Evolutionary conservation across 371 early-diverging fungal genomes (phyloP).

Genomic region (Gilbertella persicaria): DNA sequence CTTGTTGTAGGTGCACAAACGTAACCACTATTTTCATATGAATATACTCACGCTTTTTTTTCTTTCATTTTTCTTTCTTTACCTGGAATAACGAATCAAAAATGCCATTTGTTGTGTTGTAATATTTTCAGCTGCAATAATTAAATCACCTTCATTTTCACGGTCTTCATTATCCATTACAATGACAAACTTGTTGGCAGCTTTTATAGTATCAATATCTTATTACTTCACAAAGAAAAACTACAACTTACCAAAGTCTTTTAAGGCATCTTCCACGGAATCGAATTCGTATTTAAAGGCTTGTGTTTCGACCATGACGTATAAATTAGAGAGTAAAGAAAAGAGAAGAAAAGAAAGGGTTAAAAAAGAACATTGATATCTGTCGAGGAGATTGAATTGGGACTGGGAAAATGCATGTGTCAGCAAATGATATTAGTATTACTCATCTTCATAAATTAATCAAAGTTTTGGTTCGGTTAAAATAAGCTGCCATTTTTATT

Average conservation of each 20-base stretch:
- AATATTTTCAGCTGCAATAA: conserved; percentile 88
- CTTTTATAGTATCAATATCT: conserved; percentile 7
- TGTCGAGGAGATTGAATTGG: conserved; percentile 1
- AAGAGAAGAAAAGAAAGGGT: not conserved
- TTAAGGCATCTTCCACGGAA: conserved; percentile 73
- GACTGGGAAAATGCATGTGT: conserved; percentile 12
- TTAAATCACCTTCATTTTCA: conserved; percentile 97
- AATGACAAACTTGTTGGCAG: conserved; percentile 79
- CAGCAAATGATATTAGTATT: conserved; percentile 7
- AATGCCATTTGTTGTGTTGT: conserved; percentile 94
- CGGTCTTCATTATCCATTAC: conserved; percentile 96
- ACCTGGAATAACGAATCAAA: conserved; percentile 90
- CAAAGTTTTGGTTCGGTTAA: too few species aligned
- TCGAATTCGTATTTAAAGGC: conserved; percentile 53
- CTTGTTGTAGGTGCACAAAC: conserved; percentile 85
- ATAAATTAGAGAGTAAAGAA: not conserved
- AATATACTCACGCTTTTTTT: not conserved
- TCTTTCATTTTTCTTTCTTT: conserved; percentile 3
- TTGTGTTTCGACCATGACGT: conserved; percentile 15
- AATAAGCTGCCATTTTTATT: too few species aligned
- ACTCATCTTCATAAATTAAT: conserved; percentile 9
- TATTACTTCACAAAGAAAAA: not conserved
- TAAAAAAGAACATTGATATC: not conserved
- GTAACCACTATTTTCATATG: conserved; percentile 80
- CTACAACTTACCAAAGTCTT: conserved; percentile 66